Evolutionary conservation across 805 yeast genomes (phyloP).

Genomic region (Suhomyces tanzawaensis): DNA sequence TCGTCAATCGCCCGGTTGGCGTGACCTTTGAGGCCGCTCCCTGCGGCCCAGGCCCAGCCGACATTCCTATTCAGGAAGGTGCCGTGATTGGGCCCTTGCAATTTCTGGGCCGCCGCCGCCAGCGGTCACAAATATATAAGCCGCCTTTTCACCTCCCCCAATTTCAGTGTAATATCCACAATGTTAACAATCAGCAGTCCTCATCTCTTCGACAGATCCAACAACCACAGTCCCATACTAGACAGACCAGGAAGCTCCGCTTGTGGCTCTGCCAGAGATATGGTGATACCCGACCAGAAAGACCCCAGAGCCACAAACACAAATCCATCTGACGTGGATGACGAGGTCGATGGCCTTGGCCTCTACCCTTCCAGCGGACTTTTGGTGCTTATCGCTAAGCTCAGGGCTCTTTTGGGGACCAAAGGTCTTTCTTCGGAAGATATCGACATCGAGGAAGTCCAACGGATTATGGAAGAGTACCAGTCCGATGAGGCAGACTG

Average conservation of each 20-base stretch:
- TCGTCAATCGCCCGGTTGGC: neutral
- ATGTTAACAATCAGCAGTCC: conserved; percentile 1
- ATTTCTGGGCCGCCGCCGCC: neutral
- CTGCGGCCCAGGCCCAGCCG: neutral
- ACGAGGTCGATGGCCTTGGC: neutral
- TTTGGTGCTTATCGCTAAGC: conserved; percentile 25
- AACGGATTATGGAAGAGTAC: conserved; percentile 47
- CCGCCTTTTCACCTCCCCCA: neutral
- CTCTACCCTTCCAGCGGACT: conserved; percentile 10
- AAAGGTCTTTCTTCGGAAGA: conserved; percentile 44
- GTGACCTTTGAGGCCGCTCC: neutral
- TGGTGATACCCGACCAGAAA: neutral
- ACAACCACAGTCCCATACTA: neutral
- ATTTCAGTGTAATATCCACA: neutral
- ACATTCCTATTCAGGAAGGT: neutral
- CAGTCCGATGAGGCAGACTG: conserved; percentile 51
- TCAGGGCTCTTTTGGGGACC: conserved; percentile 25
- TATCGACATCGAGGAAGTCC: conserved; percentile 50
- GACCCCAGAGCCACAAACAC: conserved; percentile 1
- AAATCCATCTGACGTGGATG: neutral
- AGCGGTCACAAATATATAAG: conserved; percentile 1
- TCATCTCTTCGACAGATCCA: conserved; percentile 1
- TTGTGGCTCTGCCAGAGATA: neutral
- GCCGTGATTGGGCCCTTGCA: neutral
- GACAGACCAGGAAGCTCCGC: neutral